These are phyloP conservation scores for Eutrema heterophyllum DNA, from an alignment of 345 rosid species.

Conservation along the genomic window DNA sequence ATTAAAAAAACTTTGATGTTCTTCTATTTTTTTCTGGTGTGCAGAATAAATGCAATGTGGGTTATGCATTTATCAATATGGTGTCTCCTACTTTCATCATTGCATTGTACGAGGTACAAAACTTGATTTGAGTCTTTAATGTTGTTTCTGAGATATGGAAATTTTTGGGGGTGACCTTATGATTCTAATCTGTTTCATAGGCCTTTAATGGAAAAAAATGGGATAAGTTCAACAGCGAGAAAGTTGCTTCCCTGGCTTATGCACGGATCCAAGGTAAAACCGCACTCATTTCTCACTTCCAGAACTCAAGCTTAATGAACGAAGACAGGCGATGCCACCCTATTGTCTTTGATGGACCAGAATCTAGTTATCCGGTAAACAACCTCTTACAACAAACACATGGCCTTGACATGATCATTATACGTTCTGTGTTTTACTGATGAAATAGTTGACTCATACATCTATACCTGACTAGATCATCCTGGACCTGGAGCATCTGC, in stretches of 20 bases:
- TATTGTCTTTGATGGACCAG: conserved; percentile 48
- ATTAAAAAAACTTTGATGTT: neutral
- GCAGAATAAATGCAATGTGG: conserved; percentile 87
- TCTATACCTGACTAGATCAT: conserved; percentile 2
- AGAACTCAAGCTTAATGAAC: conserved; percentile 78
- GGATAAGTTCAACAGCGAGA: conserved; percentile 84
- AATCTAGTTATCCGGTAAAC: conserved; percentile 27
- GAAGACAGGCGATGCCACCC: conserved; percentile 82
- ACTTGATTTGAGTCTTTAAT: neutral
- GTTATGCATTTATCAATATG: conserved; percentile 82
- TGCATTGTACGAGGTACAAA: conserved; percentile 60
- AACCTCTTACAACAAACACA: neutral
- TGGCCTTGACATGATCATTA: neutral
- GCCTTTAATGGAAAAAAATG: conserved; percentile 75
- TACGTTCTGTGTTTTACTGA: neutral
- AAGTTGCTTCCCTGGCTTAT: conserved; percentile 77
- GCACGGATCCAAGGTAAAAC: conserved; percentile 75
- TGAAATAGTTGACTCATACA: neutral
- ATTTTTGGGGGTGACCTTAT: neutral
- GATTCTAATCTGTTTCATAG: conserved; percentile 29
- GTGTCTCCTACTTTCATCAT: conserved; percentile 61
- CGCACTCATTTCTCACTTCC: conserved; percentile 66
- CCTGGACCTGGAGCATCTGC: neutral
- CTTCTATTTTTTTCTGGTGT: neutral
- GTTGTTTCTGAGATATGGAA: neutral